These are phyloP conservation scores for Geotrichum aggregatum DNA, from an alignment of 1,139 yeast species.

Conservation along the genomic window DNA sequence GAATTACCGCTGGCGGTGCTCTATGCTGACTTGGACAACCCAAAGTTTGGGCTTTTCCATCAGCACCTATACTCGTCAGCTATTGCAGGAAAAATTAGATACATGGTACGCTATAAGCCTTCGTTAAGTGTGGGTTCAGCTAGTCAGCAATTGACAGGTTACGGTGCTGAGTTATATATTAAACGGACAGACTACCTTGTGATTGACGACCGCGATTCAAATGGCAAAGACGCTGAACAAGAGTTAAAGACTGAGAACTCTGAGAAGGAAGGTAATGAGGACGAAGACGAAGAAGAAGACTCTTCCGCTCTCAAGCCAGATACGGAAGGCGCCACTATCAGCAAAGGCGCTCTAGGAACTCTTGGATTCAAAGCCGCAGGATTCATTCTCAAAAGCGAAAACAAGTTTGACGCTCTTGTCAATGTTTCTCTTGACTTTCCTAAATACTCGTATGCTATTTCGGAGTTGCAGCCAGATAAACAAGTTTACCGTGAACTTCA, in stretches of 20 bases:
- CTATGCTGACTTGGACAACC: constrained; percentile 47
- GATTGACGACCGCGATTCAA: constrained; percentile 53
- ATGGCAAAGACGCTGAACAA: constrained; percentile 23
- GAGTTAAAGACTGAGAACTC: constrained; percentile 20
- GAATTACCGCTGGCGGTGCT: constrained; percentile 46
- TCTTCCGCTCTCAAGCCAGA: constrained; percentile 22
- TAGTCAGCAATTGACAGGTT: constrained; percentile 52
- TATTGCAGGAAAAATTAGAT: constrained; percentile 58
- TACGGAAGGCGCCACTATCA: constrained; percentile 26
- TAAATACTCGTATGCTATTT: constrained; percentile 28
- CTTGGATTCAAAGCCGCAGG: constrained; percentile 38
- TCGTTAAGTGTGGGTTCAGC: constrained; percentile 22
- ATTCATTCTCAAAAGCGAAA: constrained; percentile 29
- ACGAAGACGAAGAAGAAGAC: constrained; percentile 21
- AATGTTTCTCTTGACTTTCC: constrained; percentile 40
- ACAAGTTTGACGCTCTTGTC: constrained; percentile 35
- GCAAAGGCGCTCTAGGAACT: constrained; percentile 30
- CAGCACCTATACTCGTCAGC: constrained; percentile 59
- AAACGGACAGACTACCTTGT: constrained; percentile 63
- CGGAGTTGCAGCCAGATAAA: constrained; percentile 26
- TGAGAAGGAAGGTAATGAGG: constrained; percentile 9
- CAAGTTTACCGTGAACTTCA: constrained; percentile 29
- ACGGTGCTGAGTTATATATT: constrained; percentile 59
- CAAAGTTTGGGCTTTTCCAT: constrained; percentile 54
- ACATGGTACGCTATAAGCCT: constrained; percentile 70